Percentiles rank a stretch among this genome's conserved stretches.
phyloP scores from a whole-genome alignment of 805 yeast species.

The Saccharomycopsis schoenii region DNA sequence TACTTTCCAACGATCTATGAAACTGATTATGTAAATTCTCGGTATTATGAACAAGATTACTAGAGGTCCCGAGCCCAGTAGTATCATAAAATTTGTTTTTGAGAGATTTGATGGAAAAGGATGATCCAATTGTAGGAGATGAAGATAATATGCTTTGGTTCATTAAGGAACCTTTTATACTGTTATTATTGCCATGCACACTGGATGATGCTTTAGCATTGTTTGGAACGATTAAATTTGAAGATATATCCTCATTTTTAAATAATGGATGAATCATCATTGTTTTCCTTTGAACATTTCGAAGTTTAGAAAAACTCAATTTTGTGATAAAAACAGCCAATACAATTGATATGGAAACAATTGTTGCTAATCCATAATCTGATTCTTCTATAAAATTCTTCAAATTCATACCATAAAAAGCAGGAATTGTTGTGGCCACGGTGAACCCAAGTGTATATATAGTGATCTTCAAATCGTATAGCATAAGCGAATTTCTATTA shows the following conservation, averaged over 20 bases:
- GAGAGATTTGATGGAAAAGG: not conserved
- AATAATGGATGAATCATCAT: conserved; percentile 31
- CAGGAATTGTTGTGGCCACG: conserved; percentile 68
- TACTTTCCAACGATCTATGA: not conserved
- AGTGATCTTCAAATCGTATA: conserved; percentile 73
- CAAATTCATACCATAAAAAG: conserved; percentile 92
- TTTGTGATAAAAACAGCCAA: conserved; percentile 47
- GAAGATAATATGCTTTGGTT: not conserved
- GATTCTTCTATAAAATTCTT: conserved; percentile 85
- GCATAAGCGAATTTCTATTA: conserved; percentile 86
- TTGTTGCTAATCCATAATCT: conserved; percentile 53
- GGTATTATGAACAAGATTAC: not conserved
- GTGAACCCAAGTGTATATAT: conserved; percentile 79
- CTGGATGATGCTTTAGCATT: not conserved
- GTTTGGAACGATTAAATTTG: not conserved
- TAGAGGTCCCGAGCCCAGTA: not conserved
- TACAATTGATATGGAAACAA: conserved; percentile 36
- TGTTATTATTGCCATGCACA: not conserved
- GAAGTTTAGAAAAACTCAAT: conserved; percentile 45
- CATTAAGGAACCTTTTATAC: not conserved
- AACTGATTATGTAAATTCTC: not conserved
- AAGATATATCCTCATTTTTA: not conserved
- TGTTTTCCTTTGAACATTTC: conserved; percentile 56
- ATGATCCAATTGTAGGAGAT: not conserved
- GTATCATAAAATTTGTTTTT: not conserved